phyloP scores from a whole-genome alignment of 192 early-diverging fungal species.

The Kickxella alabastrina region DNA sequence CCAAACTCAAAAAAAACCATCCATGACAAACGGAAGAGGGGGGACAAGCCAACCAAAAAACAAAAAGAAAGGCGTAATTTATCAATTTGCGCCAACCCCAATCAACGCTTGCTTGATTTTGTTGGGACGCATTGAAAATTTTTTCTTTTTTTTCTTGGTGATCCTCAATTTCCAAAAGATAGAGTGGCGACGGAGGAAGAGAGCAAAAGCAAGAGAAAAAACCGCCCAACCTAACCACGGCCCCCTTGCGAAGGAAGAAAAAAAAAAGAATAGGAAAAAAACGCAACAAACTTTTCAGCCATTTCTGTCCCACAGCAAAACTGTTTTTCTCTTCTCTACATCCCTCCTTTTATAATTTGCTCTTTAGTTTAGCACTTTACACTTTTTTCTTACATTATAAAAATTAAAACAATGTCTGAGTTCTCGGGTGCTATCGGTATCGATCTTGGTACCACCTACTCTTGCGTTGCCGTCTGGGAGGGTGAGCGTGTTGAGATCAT shows the following conservation, averaged over 20 bases:
- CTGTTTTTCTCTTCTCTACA: conserved; percentile 4
- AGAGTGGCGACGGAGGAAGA: neutral
- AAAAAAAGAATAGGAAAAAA: neutral
- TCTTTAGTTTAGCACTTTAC: conserved; percentile 1
- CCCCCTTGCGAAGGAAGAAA: too few species aligned
- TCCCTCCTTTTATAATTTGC: conserved; percentile 5
- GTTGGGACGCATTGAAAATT: too few species aligned
- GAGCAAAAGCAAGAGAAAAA: conserved; percentile 1
- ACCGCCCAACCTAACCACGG: too few species aligned
- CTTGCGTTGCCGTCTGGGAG: conserved; percentile 75
- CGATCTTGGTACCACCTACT: conserved; percentile 98
- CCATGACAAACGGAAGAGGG: neutral
- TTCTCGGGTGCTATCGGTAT: conserved; percentile 80
- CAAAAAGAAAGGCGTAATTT: too few species aligned
- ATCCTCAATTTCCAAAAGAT: neutral
- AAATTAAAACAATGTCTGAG: conserved; percentile 33
- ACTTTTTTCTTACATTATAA: conserved; percentile 5
- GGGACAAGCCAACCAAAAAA: too few species aligned
- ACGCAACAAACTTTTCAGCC: neutral
- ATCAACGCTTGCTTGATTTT: too few species aligned
- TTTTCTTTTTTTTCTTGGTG: conserved; percentile 11
- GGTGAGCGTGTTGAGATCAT: conserved; percentile 66
- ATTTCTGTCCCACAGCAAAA: neutral
- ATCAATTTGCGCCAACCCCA: too few species aligned
- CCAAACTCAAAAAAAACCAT: too few species aligned